Evolutionary conservation across 352 stramenopile genomes (phyloP).

Genomic region (Phytophthora hibernalis): DNA sequence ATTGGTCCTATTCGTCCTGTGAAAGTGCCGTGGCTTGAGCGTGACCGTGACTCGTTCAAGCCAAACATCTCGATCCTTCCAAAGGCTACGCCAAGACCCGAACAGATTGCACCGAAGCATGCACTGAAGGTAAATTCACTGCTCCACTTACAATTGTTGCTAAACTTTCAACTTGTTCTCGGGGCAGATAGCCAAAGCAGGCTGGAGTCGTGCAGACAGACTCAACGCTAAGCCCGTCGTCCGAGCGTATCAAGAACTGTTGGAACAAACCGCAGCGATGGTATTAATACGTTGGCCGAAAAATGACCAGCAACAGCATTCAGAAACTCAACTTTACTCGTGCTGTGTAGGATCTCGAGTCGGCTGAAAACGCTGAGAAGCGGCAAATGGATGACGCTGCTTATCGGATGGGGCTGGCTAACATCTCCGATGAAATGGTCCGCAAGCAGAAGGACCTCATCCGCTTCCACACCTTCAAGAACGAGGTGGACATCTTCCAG

Average conservation of each 20-base stretch:
- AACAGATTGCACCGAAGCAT: constrained; percentile 15
- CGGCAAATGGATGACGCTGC: constrained; percentile 48
- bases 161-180: neutral
- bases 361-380: constrained; percentile 36
- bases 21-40: constrained; percentile 25
- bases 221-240: constrained; percentile 52
- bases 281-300: constrained; percentile 34
- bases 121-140: constrained; percentile 17
- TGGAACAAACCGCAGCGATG: constrained; percentile 58
- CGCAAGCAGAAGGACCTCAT: constrained; percentile 61
- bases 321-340: constrained; percentile 1
- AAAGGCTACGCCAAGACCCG: neutral
- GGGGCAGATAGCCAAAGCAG: constrained; percentile 28
- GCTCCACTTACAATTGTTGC: neutral
- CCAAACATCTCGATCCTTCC: constrained; percentile 16
- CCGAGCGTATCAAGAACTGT: constrained; percentile 58
- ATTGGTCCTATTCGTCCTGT: constrained; percentile 31
- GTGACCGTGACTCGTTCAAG: constrained; percentile 4
- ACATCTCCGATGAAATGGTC: constrained; percentile 65
- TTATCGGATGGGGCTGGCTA: constrained; percentile 61
- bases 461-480: constrained; percentile 73
- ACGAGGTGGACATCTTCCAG: constrained; percentile 85
- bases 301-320: neutral
- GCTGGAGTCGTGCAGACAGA: constrained; percentile 18
- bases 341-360: constrained; percentile 34